phyloP scores from a whole-genome alignment of 164 flowering plant species.

The Nelumbo lutea region DNA sequence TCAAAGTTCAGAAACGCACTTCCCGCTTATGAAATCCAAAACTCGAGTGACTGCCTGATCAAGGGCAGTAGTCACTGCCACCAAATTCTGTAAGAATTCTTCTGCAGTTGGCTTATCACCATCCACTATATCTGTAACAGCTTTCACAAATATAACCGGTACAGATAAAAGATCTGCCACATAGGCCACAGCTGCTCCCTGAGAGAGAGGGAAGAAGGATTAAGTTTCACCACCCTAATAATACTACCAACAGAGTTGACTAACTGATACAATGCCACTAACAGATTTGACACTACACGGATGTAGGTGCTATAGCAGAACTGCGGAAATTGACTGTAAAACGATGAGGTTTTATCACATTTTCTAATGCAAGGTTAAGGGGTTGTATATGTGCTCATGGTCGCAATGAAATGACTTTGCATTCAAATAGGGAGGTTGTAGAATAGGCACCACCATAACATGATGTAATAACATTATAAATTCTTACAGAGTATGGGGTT shows the following conservation, averaged over 20 bases:
- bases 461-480: too few relatives aligned
- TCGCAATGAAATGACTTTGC: too few relatives aligned
- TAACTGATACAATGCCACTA: neutral
- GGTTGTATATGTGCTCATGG: too few relatives aligned
- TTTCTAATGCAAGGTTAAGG: too few relatives aligned
- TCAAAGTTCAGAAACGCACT: conserved; percentile 65
- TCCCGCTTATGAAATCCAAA: conserved; percentile 73
- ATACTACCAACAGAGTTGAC: too few relatives aligned
- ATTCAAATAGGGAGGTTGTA: too few relatives aligned
- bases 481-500: too few relatives aligned
- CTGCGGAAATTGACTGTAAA: neutral
- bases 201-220: conserved; percentile 10
- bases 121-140: conserved; percentile 86
- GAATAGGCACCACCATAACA: too few relatives aligned
- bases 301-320: neutral
- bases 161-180: conserved; percentile 76
- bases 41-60: conserved; percentile 50
- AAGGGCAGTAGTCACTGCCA: conserved; percentile 74
- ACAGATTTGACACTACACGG: neutral
- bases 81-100: conserved; percentile 81
- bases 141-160: conserved; percentile 77
- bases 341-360: neutral
- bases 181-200: conserved; percentile 95
- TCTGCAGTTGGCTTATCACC: conserved; percentile 89
- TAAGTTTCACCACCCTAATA: too few relatives aligned